Evolutionary conservation across 2,329 filamentous ascomycete species (phyloP), one percentile per base, ranked within the genome.

Genomic region (Nannizzia gypsea): DNA sequence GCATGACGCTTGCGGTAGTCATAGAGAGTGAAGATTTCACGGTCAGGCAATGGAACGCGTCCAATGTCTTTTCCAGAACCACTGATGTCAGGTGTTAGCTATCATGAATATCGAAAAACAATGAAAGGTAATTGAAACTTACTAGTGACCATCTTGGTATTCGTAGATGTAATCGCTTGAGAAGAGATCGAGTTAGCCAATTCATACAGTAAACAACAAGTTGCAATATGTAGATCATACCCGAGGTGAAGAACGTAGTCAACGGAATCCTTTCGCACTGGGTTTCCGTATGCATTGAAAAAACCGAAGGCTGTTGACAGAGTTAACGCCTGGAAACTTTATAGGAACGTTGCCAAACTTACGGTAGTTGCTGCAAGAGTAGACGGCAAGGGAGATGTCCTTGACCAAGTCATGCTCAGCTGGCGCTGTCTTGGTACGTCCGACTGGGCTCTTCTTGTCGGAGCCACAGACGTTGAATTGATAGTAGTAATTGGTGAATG

Each of bases 381-480:
- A 89, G 0, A 90, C 79, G 1, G 85, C 86, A 59, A 89, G 76
- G 42, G 77, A 81, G 59, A 89, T 74, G 1, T 78, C 75, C 13
- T 61, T 57, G 4, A 85, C 78, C 24, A 81, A 75, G 59, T 86
- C 81, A 15, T 81, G 74, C 13, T 77, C 74, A 1, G 72, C 70
- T 2, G 87, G 86, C 3, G 83, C 81, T 0, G 87, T 89, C 75
- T 89, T 89, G 20, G 86, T 89, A 9, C 83, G 77, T 13, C 86
- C 86, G 24, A 88, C 57, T 0, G 83, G 80, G 58, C 83, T 86
- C 52, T 74, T 81, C 57, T 81, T 82, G 60, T 82, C 74, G 0
- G 84, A 86, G 58, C 77, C 74, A 67, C 87, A 90, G 24, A 89
- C 78, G 22, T 75, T 81, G 73, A 90, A 90, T 65, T 87, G 85